A percentile compares a stretch with the other conserved stretches of the same genome.
Evolutionary conservation across 2,329 filamentous ascomycete genomes (phyloP).

Genomic region (Aspergillus fischeri): DNA sequence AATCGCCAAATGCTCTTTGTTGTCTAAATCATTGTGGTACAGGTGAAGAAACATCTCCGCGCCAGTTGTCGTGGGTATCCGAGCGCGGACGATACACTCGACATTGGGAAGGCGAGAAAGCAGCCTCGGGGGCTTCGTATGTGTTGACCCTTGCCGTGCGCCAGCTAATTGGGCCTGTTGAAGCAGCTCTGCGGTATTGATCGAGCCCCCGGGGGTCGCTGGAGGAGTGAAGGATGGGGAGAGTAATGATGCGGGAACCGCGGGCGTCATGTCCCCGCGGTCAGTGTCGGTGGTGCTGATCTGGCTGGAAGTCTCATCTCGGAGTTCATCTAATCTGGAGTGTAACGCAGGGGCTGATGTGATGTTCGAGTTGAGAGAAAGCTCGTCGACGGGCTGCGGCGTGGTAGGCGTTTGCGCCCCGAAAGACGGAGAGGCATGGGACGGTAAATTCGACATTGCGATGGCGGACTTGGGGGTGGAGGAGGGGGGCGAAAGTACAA

Average conservation of each 20-base stretch:
- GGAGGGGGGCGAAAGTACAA: slow-evolving; percentile 8
- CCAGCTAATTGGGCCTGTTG: slow-evolving; percentile 26
- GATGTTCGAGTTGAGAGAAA: slow-evolving; percentile 17
- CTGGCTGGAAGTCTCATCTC: slow-evolving; percentile 17
- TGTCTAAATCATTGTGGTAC: slow-evolving; percentile 88
- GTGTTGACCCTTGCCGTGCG: slow-evolving; percentile 18
- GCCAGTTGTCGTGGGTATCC: slow-evolving; percentile 86
- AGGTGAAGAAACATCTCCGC: slow-evolving; percentile 97
- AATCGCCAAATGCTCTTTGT: slow-evolving; percentile 94
- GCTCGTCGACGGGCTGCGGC: slow-evolving; percentile 14
- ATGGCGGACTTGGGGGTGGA: slow-evolving; percentile 2
- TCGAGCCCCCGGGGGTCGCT: slow-evolving; percentile 38
- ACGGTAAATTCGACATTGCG: slow-evolving; percentile 53
- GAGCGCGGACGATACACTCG: slow-evolving; percentile 88
- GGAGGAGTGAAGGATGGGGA: slow-evolving; percentile 52
- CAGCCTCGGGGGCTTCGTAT: slow-evolving; percentile 62
- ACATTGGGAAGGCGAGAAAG: slow-evolving; percentile 75
- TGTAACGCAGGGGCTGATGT: slow-evolving; percentile 4
- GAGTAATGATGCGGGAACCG: slow-evolving; percentile 49
- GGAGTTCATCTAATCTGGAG: slow-evolving; percentile 11
- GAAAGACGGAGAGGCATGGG: slow-evolving; percentile 50
- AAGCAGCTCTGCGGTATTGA: slow-evolving; percentile 28
- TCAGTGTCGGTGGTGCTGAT: slow-evolving; percentile 20
- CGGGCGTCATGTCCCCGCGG: slow-evolving; percentile 38
- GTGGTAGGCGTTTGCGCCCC: slow-evolving; percentile 34